Evolutionary conservation across 164 flowering plant species (phyloP).

Genomic region (Berberis vulgaris): DNA sequence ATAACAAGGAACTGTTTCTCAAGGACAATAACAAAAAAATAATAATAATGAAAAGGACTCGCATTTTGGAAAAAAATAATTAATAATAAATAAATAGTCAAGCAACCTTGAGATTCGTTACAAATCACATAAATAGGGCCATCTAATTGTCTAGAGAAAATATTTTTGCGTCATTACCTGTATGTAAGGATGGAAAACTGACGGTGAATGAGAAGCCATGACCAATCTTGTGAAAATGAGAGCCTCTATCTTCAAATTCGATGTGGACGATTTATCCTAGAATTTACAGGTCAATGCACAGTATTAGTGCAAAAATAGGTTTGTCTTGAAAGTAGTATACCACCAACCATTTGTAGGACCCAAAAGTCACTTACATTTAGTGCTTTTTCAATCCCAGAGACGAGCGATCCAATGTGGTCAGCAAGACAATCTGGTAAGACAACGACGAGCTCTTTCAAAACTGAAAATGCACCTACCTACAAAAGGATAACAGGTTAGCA

Average conservation of each 20-base stretch:
- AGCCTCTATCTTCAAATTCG: constrained; percentile 94
- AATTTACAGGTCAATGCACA: constrained; percentile 3
- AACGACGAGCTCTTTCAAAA: constrained; percentile 87
- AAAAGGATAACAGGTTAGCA: constrained; percentile 9
- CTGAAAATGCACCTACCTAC: constrained; percentile 98
- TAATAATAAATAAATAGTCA: no score
- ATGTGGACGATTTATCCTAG: constrained; percentile 88
- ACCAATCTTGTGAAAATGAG: constrained; percentile 89
- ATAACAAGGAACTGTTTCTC: no score
- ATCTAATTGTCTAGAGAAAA: no score
- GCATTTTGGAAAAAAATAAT: no score
- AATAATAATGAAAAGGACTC: no score
- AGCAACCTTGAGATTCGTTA: no score
- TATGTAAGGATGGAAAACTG: constrained; percentile 85
- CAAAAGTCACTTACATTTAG: constrained; percentile 47
- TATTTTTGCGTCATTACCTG: constrained; percentile 35
- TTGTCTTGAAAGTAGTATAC: no score
- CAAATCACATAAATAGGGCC: no score
- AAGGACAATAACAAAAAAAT: no score
- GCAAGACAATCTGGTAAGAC: constrained; percentile 95
- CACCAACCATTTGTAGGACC: background rate
- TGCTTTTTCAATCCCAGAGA: constrained; percentile 93
- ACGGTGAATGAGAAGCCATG: constrained; percentile 86
- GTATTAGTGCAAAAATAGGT: constrained; percentile 1
- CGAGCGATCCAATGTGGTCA: constrained; percentile 87